phyloP scores from a whole-genome alignment of 73 alveolate genomes.

The Paramecium tetraurelia region DNA sequence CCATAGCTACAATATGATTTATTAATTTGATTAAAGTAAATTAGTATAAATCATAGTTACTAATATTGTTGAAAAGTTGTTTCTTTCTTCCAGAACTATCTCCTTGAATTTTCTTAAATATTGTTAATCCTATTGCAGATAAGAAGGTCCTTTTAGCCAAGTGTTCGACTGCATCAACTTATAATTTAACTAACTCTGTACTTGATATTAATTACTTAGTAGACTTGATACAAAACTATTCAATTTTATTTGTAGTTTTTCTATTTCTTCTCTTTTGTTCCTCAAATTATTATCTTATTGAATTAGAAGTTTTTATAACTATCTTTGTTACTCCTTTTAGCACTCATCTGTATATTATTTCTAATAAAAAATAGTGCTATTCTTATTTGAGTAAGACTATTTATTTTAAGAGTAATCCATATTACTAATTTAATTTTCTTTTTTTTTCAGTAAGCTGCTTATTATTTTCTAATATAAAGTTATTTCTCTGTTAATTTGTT shows the following conservation, averaged over 20 bases:
- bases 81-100: neutral
- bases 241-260: neutral
- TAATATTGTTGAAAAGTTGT: neutral
- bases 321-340: neutral
- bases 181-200: neutral
- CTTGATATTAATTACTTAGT: neutral
- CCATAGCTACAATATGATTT: conserved; percentile 6
- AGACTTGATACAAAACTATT: neutral
- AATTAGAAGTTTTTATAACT: neutral
- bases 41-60: neutral
- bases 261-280: neutral
- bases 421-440: neutral
- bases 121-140: neutral
- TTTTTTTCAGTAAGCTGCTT: neutral
- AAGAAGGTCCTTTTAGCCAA: neutral
- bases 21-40: neutral
- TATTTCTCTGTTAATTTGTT: neutral
- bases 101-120: neutral
- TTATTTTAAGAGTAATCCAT: neutral
- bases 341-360: neutral
- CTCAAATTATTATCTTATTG: neutral
- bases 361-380: neutral
- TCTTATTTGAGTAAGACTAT: neutral
- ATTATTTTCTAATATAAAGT: neutral
- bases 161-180: neutral